These are phyloP conservation scores for Phialocephala subalpina DNA, from an alignment of 2,329 filamentous ascomycete genomes.

Conservation along the genomic window DNA sequence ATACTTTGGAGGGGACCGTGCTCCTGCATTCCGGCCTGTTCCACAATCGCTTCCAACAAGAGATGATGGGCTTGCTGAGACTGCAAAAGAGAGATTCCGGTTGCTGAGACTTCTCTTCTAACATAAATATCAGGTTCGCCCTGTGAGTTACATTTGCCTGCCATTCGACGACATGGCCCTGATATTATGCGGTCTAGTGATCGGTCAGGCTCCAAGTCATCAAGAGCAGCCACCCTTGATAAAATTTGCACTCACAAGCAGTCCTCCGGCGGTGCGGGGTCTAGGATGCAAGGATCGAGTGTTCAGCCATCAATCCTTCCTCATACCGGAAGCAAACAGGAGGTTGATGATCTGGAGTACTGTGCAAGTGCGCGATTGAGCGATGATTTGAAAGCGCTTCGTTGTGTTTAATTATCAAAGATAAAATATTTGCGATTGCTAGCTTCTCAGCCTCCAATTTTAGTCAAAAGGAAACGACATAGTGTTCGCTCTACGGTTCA, in stretches of 20 bases:
- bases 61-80: not conserved
- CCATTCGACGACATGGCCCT: not conserved
- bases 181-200: not conserved
- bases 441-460: no score
- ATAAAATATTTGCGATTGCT: no score
- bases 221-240: not conserved
- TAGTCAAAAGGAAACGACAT: no score
- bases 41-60: not conserved
- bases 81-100: not conserved
- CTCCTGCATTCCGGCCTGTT: not conserved
- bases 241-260: not conserved
- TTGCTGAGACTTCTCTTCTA: not conserved
- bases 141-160: not conserved
- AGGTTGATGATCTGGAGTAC: not conserved
- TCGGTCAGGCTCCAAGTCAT: not conserved
- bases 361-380: not conserved
- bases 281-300: not conserved
- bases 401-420: not conserved
- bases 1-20: not conserved
- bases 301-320: slow-evolving; percentile 1
- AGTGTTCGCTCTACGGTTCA: not conserved
- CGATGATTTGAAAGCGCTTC: not conserved
- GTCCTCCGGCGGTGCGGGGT: not conserved
- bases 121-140: not conserved
- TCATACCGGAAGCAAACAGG: not conserved